Evolutionary conservation across 176 grass and related monocot species (phyloP), one percentile per base, ranked within the genome.

Genomic region (Phragmites australis): DNA sequence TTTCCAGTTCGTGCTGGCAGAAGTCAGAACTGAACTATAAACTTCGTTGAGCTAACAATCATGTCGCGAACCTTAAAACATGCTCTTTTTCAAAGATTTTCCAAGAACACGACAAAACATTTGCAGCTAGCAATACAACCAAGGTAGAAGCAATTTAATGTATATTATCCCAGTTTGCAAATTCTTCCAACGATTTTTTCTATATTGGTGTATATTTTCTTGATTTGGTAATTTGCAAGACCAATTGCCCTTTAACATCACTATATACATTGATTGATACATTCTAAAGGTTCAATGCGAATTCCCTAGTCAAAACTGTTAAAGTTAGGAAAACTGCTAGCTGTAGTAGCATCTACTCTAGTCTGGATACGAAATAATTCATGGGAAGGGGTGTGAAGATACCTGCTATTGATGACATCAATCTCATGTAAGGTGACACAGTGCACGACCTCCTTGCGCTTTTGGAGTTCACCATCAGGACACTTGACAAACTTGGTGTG

Each of bases 321-420:
- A 21, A 42, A 2, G 2, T 18, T 27, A 17, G 27, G 12, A 64
- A 47, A n/a, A 11, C 18, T 65, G n/a, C 48, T 3, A 37, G 48
- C 2, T 78, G 9, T 40, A 6, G 68, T 4, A 18, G 14, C 7
- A 55, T 1, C 27, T 37, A 30, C 8, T 62, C 4, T 22, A 73
- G 14, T 52, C 9, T 19, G 41, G 31, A n/a, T 29, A 50, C 42
- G 14, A 54, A 85, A 16, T 5, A 58, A 44, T 3, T 66, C 2
- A 55, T 16, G 17, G 27, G 16, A 83, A 80, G 72, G 77, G 18
- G 52, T 52, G 58, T n/a, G 55, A 27, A 75, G 13, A 82, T 57
- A 95, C 96, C 96, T 81, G 86, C 92, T 99, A 81, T 99, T 95
- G 74, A 99, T 99, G 75, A 99, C 96, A 81, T 99, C 96, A 51